Conservation (phyloP, 1,284 basidiomycete species). For the Rhodotorula sp. region DNA sequence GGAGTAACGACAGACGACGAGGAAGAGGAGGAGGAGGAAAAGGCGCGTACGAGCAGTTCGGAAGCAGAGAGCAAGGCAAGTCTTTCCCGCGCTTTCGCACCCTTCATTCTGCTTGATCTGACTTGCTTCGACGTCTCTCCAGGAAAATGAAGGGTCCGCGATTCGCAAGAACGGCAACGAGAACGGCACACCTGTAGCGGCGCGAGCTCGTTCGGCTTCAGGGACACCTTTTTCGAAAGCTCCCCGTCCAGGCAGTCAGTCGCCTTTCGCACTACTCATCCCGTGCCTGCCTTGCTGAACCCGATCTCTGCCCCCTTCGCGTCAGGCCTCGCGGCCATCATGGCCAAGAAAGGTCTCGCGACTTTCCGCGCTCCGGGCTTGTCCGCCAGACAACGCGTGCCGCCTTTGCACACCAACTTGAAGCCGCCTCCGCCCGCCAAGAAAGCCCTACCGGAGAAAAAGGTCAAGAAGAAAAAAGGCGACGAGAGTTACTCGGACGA, state of each 20-base stretch:
- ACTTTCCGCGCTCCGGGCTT: constrained; percentile 24
- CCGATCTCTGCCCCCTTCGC: background rate
- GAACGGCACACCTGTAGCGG: too few relatives aligned
- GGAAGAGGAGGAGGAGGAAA: constrained; percentile 10
- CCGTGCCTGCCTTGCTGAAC: background rate
- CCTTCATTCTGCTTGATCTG: too few relatives aligned
- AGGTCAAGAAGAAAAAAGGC: constrained; percentile 34
- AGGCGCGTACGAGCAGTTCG: constrained; percentile 1
- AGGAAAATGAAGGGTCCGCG: constrained; percentile 18
- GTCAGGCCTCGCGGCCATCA: constrained; percentile 32
- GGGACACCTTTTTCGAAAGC: too few relatives aligned
- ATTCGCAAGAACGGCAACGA: too few relatives aligned
- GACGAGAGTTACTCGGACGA: constrained; percentile 35
- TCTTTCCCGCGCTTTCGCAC: too few relatives aligned
- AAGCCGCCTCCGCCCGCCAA: constrained; percentile 30
- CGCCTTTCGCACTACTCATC: background rate
- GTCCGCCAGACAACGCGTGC: constrained; percentile 13
- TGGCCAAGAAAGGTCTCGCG: constrained; percentile 14
- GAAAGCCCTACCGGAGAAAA: constrained; percentile 17
- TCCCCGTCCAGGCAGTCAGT: constrained; percentile 19
- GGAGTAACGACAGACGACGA: constrained; percentile 9
- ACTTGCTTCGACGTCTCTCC: background rate
- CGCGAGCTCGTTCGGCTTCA: too few relatives aligned
- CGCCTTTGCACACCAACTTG: constrained; percentile 33
- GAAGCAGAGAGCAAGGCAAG: background rate